Evolutionary conservation across 2,329 filamentous ascomycete species (phyloP).

Genomic region (Neofusicoccum cordaticola): DNA sequence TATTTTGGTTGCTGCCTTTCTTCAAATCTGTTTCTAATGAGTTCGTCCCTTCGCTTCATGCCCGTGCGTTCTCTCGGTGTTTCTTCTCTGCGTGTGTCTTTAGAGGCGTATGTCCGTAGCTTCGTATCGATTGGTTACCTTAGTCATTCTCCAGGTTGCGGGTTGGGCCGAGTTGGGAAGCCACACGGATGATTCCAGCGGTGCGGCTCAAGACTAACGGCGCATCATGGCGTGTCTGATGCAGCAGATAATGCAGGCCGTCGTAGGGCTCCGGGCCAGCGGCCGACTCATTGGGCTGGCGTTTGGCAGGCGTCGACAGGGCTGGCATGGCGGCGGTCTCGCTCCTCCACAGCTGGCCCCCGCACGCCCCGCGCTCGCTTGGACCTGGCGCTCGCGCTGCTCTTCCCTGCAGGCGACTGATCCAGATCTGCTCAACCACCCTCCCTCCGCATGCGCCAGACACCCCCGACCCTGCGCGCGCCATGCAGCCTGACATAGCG

Average conservation of each 20-base stretch:
- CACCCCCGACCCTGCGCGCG: background rate
- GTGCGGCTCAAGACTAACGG: background rate
- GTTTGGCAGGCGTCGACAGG: background rate
- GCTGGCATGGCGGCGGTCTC: background rate
- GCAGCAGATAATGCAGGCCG: background rate
- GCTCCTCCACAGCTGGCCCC: background rate
- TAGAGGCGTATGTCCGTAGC: background rate
- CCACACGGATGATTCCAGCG: background rate
- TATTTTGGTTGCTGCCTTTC: background rate
- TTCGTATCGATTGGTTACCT: background rate
- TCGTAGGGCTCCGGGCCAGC: background rate
- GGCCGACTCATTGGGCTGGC: background rate
- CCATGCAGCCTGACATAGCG: background rate
- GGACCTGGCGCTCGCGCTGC: background rate
- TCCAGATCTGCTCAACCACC: background rate
- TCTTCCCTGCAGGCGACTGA: background rate
- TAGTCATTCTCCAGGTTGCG: background rate
- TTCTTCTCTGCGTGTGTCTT: background rate
- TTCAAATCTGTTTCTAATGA: background rate
- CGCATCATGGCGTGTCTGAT: background rate
- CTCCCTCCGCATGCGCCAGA: background rate
- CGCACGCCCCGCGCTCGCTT: background rate
- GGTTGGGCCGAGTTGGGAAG: background rate
- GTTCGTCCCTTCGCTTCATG: background rate
- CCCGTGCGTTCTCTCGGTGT: background rate